A percentile compares a stretch with the other conserved stretches of the same genome.
phyloP scores from a whole-genome alignment of 768 basidiomycete genomes.

The Rhodosporidiobolus sp. region DNA sequence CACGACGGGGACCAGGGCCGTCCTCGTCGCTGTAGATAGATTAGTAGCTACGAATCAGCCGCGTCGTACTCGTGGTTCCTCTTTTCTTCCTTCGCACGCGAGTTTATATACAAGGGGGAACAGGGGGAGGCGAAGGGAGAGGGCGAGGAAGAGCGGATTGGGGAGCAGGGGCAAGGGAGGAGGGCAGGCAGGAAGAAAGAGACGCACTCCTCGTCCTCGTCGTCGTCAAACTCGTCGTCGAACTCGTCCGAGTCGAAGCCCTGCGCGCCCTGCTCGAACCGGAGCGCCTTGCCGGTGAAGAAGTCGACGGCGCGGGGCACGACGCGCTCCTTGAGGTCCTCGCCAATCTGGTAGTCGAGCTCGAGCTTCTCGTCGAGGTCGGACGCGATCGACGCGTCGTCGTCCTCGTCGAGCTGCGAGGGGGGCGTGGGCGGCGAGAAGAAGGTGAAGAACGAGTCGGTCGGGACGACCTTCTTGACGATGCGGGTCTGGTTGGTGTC shows the following conservation, averaged over 20 bases:
- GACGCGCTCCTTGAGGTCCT: constrained; percentile 95
- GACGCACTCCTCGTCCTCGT: constrained; percentile 56
- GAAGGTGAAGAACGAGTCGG: constrained; percentile 99
- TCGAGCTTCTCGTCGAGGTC: constrained; percentile 91
- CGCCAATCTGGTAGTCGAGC: constrained; percentile 95
- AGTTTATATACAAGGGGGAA: constrained; percentile 4
- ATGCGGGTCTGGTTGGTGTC: constrained; percentile 55
- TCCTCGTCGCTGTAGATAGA: background rate
- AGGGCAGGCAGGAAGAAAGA: constrained; percentile 46
- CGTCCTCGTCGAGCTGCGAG: constrained; percentile 66
- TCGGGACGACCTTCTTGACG: constrained; percentile 73
- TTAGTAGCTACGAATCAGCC: constrained; percentile 14
- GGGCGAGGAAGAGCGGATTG: constrained; percentile 52
- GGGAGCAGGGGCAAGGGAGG: constrained; percentile 61
- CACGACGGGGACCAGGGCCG: constrained; percentile 4
- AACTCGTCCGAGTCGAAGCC: constrained; percentile 43
- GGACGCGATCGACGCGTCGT: constrained; percentile 64
- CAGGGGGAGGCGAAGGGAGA: background rate
- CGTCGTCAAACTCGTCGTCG: constrained; percentile 70
- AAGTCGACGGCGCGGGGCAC: constrained; percentile 91
- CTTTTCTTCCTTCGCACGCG: no score
- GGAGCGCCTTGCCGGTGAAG: constrained; percentile 94
- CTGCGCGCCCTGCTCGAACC: constrained; percentile 55
- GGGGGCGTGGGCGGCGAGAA: constrained; percentile 80
- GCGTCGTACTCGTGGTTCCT: constrained; percentile 43